Base-by-base conservation (phyloP, 495 filamentous ascomycete genomes). In the Xylaria sp. region DNA sequence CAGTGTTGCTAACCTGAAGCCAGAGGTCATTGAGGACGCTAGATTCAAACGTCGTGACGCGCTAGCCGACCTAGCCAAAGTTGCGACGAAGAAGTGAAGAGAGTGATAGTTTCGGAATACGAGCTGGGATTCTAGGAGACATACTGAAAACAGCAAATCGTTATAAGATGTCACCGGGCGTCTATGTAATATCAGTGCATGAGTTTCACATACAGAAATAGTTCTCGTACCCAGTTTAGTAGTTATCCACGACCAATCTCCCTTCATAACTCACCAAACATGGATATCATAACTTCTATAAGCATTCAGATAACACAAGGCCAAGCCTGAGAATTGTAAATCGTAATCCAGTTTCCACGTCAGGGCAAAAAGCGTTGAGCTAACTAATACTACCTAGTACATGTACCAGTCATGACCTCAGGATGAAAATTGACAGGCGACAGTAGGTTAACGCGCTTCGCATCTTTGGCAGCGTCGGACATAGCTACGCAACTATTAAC, bases 31-130 rank as follows among this genome's bases (percentile, higher is more conserved):
- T 62, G 86, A 91, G 79, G 90, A 92, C 75, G 90, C 89, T 50
- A 90, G 88, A 79, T 92, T 88, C 86, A 92, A 92, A 85, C 90
- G 90, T 71, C 88, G 86, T 33, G 90, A 92, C 72, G 90, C 88
- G 7, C 80, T 92, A 31, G 87, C 85, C 44, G 90, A 88, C 73
- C 81, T 91, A n/a, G 87, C 85, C n/a, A 84, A 84, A 64, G 84
- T 80, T 2, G 88, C 83, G 3, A 71, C 72, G 50, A 85, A 87
- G 77, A 88, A 87, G 73, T 83, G 66, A 58, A 52, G 44, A 37
- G 11, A 14, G 26, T 21, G 15, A 14, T 26, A 0, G 19, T 52
- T 26, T 52, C 31, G 4, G 19, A n/a, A 6, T 14, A 14, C 8
- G 4, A 15, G 19, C 15, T 59, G 29, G 15, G 11, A 19, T 35